A percentile compares a stretch with the other conserved stretches of the same genome.
Conservation (phyloP, 495 filamentous ascomycete species). For the Trichocladium uniseriatum region DNA sequence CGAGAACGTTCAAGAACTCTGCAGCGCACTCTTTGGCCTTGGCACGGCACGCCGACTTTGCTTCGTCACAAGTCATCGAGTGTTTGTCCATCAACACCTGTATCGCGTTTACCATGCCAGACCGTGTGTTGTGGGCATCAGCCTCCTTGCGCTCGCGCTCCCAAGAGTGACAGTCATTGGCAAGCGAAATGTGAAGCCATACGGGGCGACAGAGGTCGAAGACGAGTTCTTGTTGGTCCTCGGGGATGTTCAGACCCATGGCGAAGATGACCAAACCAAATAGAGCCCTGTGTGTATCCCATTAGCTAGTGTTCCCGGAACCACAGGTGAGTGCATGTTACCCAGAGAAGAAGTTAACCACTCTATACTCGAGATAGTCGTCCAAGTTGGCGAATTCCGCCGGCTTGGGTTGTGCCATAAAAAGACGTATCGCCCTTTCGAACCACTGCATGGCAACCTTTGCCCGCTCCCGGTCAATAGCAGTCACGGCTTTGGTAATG, state of each 20-base stretch:
- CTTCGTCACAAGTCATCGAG: background rate
- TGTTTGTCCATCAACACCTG: conserved; percentile 2
- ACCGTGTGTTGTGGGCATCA: background rate
- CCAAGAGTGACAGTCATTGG: conserved; percentile 6
- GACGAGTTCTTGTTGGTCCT: background rate
- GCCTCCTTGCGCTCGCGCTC: background rate
- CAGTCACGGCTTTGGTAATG: background rate
- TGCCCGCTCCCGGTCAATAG: background rate
- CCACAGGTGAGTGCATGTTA: background rate
- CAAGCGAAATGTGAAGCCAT: background rate
- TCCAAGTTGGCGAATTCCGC: background rate
- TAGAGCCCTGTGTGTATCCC: background rate
- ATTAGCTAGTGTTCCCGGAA: too few species aligned
- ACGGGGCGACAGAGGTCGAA: background rate
- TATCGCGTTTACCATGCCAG: background rate
- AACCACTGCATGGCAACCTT: background rate
- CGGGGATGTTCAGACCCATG: background rate
- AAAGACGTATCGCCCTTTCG: background rate
- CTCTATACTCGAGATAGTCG: conserved; percentile 4
- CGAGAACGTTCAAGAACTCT: background rate
- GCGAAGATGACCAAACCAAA: background rate
- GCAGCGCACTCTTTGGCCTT: background rate
- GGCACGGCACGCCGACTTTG: background rate
- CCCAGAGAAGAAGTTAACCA: background rate
- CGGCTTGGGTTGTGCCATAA: background rate